These are phyloP conservation scores for Volvariella volvacea DNA, from an alignment of 1,284 basidiomycete species.

Conservation along the genomic window DNA sequence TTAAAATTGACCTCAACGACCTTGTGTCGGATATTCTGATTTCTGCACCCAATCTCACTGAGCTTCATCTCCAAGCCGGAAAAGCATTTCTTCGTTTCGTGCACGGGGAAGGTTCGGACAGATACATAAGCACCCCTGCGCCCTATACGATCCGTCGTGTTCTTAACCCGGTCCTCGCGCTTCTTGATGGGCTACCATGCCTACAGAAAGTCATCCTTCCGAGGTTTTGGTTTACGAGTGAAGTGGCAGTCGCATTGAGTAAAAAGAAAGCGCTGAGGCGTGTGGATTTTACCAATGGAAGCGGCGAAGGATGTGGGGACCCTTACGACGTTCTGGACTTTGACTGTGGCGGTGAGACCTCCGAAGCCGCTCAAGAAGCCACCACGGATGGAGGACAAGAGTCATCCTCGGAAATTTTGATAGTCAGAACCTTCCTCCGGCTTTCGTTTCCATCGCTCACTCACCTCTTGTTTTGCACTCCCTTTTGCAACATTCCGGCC, in stretches of 20 bases:
- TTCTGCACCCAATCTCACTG: slow-evolving; percentile 43
- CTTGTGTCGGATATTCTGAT: slow-evolving; percentile 45
- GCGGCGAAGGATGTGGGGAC: slow-evolving; percentile 34
- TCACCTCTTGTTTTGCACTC: slow-evolving; percentile 42
- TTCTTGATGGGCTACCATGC: slow-evolving; percentile 34
- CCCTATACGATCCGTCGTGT: too few relatives aligned
- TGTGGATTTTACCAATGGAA: slow-evolving; percentile 43
- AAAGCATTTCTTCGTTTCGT: slow-evolving; percentile 17
- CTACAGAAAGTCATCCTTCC: slow-evolving; percentile 46
- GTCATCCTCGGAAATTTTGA: too few relatives aligned
- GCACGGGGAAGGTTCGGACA: too few relatives aligned
- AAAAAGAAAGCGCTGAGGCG: slow-evolving; percentile 33
- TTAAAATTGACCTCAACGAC: slow-evolving; percentile 14
- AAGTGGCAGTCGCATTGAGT: slow-evolving; percentile 39
- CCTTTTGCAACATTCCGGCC: slow-evolving; percentile 33
- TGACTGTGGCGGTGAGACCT: slow-evolving; percentile 26
- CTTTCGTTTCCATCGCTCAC: slow-evolving; percentile 49
- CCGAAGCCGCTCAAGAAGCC: too few relatives aligned
- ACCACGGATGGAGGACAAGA: too few relatives aligned
- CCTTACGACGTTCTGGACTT: slow-evolving; percentile 33
- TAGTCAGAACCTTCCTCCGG: too few relatives aligned
- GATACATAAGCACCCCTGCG: slow-evolving; percentile 35
- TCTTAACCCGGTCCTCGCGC: slow-evolving; percentile 26
- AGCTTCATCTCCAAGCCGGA: slow-evolving; percentile 35
- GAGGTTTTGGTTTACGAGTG: slow-evolving; percentile 39